Evolutionary conservation across 2,329 filamentous ascomycete species (phyloP).

Genomic region (Didymella glomerata): DNA sequence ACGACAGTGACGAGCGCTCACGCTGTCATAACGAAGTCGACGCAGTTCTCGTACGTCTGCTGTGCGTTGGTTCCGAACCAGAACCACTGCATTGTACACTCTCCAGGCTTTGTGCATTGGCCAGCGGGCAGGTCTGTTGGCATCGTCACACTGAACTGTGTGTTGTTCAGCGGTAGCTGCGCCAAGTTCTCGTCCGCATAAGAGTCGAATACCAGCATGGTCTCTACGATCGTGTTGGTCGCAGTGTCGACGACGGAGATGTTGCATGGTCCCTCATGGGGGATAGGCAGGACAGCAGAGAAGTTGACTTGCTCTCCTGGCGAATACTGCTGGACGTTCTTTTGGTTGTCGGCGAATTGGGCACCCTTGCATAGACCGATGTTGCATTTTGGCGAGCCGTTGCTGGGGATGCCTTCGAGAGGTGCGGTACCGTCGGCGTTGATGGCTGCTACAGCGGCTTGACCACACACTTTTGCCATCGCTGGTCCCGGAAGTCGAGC

Average conservation of each 20-base stretch:
- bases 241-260: constrained; percentile 67
- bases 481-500: constrained; percentile 61
- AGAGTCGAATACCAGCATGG: constrained; percentile 36
- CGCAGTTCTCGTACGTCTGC: constrained; percentile 69
- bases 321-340: constrained; percentile 60
- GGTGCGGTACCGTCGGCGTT: constrained; percentile 54
- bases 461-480: constrained; percentile 61
- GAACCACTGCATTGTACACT: constrained; percentile 67
- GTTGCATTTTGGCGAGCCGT: constrained; percentile 58
- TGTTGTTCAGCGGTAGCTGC: constrained; percentile 55
- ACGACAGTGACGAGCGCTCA: not conserved
- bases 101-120: constrained; percentile 57
- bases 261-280: constrained; percentile 65
- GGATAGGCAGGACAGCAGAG: constrained; percentile 58
- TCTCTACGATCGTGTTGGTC: constrained; percentile 61
- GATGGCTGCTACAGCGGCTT: constrained; percentile 62
- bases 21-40: constrained; percentile 59
- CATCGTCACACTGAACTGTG: constrained; percentile 62
- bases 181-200: constrained; percentile 41
- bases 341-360: constrained; percentile 65
- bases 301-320: constrained; percentile 55
- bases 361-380: constrained; percentile 66
- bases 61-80: constrained; percentile 64
- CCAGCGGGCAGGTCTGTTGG: constrained; percentile 54
- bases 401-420: constrained; percentile 58